Conservation (phyloP, 176 grass and related monocot species). For the Carex myosuroides region DNA sequence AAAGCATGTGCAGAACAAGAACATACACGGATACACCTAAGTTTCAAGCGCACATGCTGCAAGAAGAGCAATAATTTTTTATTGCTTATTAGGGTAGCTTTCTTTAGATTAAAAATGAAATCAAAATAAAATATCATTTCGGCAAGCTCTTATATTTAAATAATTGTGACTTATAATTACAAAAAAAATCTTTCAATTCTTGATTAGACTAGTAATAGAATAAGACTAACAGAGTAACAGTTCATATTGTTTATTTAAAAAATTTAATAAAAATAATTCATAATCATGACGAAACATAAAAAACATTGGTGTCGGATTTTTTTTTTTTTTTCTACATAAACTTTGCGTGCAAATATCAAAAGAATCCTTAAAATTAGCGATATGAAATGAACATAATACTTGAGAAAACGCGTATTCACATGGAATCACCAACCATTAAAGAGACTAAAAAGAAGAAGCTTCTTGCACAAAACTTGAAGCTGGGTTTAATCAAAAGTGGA, state of each 20-base stretch:
- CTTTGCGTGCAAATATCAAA: background rate
- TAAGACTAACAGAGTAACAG: background rate
- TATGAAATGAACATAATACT: background rate
- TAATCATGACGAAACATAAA: background rate
- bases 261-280: background rate
- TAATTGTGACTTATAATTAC: background rate
- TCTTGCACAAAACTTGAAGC: background rate
- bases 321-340: background rate
- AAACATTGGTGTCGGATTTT: background rate
- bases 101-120: background rate
- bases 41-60: conserved; percentile 9
- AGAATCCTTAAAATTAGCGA: background rate
- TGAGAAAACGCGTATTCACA: background rate
- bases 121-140: background rate
- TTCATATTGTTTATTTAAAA: background rate
- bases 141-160: background rate
- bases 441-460: background rate
- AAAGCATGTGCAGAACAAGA: conserved; percentile 12
- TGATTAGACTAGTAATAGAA: background rate
- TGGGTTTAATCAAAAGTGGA: background rate
- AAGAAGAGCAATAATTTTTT: background rate
- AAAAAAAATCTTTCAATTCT: background rate
- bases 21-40: too few relatives aligned
- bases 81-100: background rate
- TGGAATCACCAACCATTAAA: background rate